phyloP scores from a whole-genome alignment of 2,329 filamentous ascomycete species.

The Aspergillus sp. region DNA sequence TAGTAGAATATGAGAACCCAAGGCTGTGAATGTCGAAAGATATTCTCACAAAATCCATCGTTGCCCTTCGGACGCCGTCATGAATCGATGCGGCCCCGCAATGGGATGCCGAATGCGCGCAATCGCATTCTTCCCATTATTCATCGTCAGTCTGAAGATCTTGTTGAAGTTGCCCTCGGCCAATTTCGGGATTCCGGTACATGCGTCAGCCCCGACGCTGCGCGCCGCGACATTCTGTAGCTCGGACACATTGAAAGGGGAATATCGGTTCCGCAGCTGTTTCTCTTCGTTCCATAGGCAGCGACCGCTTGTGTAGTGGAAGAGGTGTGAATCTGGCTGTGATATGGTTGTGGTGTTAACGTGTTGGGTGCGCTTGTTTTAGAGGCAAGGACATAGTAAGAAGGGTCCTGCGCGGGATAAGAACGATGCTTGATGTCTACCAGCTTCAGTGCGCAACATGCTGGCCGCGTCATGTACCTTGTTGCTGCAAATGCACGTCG shows the following conservation, averaged over 20 bases:
- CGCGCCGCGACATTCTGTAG: constrained; percentile 38
- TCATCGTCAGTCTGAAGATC: constrained; percentile 31
- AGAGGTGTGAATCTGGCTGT: constrained; percentile 21
- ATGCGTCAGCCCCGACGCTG: constrained; percentile 33
- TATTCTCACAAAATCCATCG: constrained; percentile 31
- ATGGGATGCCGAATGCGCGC: constrained; percentile 31
- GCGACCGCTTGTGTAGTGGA: constrained; percentile 37
- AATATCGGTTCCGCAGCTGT: constrained; percentile 37
- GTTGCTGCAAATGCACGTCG: no score
- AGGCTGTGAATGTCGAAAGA: neutral
- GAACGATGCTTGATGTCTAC: no score
- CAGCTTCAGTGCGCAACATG: no score
- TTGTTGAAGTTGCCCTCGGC: constrained; percentile 46
- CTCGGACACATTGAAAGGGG: constrained; percentile 40
- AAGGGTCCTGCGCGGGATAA: no score
- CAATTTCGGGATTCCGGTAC: constrained; percentile 43
- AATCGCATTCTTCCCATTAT: constrained; percentile 25
- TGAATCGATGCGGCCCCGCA: constrained; percentile 27
- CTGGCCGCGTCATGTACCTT: no score
- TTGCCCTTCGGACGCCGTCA: constrained; percentile 31
- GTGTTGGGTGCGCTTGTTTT: neutral
- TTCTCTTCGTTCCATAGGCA: constrained; percentile 44
- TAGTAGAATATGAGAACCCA: constrained; percentile 10
- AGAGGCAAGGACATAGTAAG: no score
- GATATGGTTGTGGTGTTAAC: constrained; percentile 5